phyloP scores from a whole-genome alignment of 768 basidiomycete genomes.

The Postia placenta region DNA sequence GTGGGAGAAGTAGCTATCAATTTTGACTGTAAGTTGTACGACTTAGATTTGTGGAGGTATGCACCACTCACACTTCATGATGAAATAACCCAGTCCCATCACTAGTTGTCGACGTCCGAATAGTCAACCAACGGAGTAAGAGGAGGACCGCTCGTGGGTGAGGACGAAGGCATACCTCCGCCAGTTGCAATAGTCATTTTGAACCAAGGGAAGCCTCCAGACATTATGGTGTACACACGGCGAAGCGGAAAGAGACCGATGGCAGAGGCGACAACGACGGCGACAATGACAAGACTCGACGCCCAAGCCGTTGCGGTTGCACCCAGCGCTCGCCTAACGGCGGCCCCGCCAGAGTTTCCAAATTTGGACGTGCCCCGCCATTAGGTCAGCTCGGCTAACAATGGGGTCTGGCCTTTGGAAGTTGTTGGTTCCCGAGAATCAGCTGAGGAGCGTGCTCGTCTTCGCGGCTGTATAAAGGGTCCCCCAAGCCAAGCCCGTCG shows the following conservation, averaged over 20 bases:
- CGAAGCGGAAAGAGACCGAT: not conserved
- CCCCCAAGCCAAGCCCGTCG: not conserved
- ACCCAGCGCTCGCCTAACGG: too few relatives aligned
- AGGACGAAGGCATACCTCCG: constrained; percentile 21
- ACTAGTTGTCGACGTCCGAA: constrained; percentile 16
- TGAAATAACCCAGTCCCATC: constrained; percentile 26
- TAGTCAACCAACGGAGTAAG: not conserved
- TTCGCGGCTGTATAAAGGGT: not conserved
- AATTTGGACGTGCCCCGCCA: too few relatives aligned
- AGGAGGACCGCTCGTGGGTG: not conserved
- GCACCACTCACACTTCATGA: constrained; percentile 23
- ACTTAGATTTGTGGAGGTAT: not conserved
- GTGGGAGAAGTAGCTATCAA: constrained; percentile 25
- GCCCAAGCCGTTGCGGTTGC: too few relatives aligned
- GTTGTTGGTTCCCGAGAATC: not conserved
- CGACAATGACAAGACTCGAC: too few relatives aligned
- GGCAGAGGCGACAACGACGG: too few relatives aligned
- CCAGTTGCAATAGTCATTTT: constrained; percentile 19
- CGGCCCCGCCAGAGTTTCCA: too few relatives aligned
- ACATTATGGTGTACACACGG: constrained; percentile 10
- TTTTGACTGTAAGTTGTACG: not conserved
- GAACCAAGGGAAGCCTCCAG: constrained; percentile 26
- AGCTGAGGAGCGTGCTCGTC: constrained; percentile 1
- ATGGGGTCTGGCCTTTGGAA: not conserved
- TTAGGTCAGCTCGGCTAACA: not conserved